Conservation (phyloP, 2,329 filamentous ascomycete species). For the Exophiala dermatitidis region DNA sequence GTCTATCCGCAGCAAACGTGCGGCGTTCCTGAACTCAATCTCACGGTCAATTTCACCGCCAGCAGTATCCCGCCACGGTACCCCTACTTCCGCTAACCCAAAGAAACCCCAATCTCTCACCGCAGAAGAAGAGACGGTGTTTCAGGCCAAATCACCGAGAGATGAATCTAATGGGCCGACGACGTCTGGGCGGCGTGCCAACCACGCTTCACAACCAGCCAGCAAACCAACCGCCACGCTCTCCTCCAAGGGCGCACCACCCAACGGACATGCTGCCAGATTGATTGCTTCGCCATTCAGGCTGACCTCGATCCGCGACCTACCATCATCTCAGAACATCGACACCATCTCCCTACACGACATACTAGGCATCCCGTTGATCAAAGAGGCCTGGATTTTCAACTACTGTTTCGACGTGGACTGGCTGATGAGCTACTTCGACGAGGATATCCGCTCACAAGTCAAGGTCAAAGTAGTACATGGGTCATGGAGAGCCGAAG, state of each 20-base stretch:
- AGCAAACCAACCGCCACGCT: background rate
- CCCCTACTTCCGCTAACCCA: constrained; percentile 1
- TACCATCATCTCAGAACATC: constrained; percentile 54
- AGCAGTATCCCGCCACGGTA: constrained; percentile 5
- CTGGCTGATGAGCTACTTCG: constrained; percentile 55
- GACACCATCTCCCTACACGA: constrained; percentile 60
- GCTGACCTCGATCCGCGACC: constrained; percentile 61
- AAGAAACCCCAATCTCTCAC: background rate
- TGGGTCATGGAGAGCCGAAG: constrained; percentile 62
- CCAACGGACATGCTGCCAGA: constrained; percentile 1
- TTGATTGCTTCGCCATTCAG: constrained; percentile 58
- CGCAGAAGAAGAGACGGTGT: too few relatives aligned
- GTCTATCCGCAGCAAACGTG: constrained; percentile 11
- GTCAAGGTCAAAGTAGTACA: constrained; percentile 55
- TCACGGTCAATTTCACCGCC: constrained; percentile 21
- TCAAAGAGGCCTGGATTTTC: constrained; percentile 55
- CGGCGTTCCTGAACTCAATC: constrained; percentile 18
- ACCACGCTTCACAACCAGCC: background rate
- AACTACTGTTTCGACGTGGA: constrained; percentile 52
- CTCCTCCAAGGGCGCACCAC: background rate
- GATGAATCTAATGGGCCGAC: background rate
- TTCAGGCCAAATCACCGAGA: background rate
- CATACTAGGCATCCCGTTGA: constrained; percentile 66
- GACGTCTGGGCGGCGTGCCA: background rate
- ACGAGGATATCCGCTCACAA: constrained; percentile 47